Percentiles rank a stretch among this genome's conserved stretches.
Evolutionary conservation across 148 eudicot genomes (phyloP).

Genomic region (Rhododendron mucronatum): DNA sequence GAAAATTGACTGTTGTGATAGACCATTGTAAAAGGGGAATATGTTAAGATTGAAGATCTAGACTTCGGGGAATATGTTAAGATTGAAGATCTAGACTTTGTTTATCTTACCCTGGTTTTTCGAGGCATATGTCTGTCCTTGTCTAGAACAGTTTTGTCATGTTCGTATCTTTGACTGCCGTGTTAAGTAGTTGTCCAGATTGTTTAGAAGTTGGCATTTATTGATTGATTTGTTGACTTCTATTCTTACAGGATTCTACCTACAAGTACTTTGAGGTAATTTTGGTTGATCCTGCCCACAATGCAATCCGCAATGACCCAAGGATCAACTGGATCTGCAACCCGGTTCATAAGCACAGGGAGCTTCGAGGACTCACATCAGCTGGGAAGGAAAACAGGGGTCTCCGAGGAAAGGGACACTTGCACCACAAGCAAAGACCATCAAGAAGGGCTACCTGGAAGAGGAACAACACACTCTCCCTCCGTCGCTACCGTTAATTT

Average conservation of each 20-base stretch:
- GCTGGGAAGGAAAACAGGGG: constrained; percentile 52
- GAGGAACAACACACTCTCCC: constrained; percentile 47
- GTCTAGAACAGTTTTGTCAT: background rate
- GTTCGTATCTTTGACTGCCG: background rate
- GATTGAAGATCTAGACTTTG: background rate
- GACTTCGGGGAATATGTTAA: background rate
- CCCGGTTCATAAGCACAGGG: constrained; percentile 55
- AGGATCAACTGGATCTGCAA: constrained; percentile 56
- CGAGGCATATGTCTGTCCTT: background rate
- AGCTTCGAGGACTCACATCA: constrained; percentile 50
- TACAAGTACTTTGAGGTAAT: constrained; percentile 50
- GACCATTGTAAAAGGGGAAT: background rate
- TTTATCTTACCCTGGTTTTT: background rate
- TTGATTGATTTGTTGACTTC: background rate
- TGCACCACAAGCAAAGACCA: constrained; percentile 47
- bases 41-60: background rate
- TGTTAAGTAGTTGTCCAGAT: background rate
- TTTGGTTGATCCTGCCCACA: constrained; percentile 48
- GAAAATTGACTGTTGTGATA: background rate
- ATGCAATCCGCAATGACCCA: constrained; percentile 42
- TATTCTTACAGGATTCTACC: constrained; percentile 35
- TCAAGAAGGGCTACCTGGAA: constrained; percentile 54
- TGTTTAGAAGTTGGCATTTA: background rate
- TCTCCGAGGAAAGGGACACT: constrained; percentile 43
- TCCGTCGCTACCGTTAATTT: too few relatives aligned